A percentile compares a stretch with the other conserved stretches of the same genome.
phyloP scores from a whole-genome alignment of 352 stramenopile species.

The Globisporangium camurandrum region DNA sequence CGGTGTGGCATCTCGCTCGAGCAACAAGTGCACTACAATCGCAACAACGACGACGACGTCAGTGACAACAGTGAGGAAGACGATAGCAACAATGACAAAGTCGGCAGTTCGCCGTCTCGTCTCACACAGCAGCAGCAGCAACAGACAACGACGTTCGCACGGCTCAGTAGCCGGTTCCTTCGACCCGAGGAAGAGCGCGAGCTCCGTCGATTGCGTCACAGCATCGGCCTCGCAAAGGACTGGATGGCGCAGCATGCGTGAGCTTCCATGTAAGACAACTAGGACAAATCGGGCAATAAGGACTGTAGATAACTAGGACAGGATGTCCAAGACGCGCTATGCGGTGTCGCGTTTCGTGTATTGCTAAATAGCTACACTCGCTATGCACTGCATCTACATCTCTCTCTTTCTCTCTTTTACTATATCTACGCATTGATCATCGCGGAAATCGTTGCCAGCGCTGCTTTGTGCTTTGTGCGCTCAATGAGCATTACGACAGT shows the following conservation, averaged over 20 bases:
- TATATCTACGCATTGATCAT: constrained; percentile 86
- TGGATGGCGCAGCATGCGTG: constrained; percentile 40
- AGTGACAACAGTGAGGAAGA: not conserved
- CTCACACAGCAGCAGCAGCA: not conserved
- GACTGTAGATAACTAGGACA: too few relatives aligned
- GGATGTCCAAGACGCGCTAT: too few relatives aligned
- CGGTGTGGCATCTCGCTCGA: constrained; percentile 47
- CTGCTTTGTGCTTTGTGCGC: constrained; percentile 75
- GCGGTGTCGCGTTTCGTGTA: too few relatives aligned
- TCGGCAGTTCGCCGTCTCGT: not conserved
- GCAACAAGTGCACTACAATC: constrained; percentile 4
- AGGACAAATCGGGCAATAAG: too few relatives aligned
- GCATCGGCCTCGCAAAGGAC: constrained; percentile 57
- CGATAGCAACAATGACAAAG: not conserved
- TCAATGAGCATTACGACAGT: constrained; percentile 76
- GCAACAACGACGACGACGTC: not conserved
- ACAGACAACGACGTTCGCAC: not conserved
- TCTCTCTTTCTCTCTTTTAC: not conserved
- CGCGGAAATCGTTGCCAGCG: constrained; percentile 56
- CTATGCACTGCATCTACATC: not conserved
- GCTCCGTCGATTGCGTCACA: constrained; percentile 36
- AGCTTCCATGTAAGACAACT: not conserved
- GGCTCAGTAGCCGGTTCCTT: constrained; percentile 35
- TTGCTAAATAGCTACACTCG: not conserved
- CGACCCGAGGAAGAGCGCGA: constrained; percentile 50